Evolutionary conservation across 2,329 filamentous ascomycete genomes (phyloP).

Genomic region (Paramyrothecium roridum): DNA sequence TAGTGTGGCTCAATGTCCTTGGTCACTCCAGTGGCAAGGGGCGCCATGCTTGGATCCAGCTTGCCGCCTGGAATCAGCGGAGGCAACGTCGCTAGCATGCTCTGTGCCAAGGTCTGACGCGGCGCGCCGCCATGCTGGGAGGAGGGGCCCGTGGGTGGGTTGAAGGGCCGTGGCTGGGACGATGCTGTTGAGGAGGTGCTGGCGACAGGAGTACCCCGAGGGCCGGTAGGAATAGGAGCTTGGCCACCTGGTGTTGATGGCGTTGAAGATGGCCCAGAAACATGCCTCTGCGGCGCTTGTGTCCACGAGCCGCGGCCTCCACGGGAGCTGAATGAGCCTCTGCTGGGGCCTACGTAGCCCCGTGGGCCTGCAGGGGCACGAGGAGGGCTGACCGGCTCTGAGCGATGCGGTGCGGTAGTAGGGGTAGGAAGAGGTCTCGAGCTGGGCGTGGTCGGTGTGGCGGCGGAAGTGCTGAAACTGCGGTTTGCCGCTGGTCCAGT

Average conservation of each 20-base stretch:
- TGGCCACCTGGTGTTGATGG: constrained; percentile 38
- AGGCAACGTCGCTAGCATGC: constrained; percentile 47
- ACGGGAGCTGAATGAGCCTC: constrained; percentile 42
- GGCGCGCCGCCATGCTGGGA: constrained; percentile 31
- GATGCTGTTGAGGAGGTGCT: constrained; percentile 34
- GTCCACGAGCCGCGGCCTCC: constrained; percentile 45
- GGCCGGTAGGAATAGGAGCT: constrained; percentile 45
- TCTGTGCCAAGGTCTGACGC: constrained; percentile 48
- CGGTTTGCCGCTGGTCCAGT: constrained; percentile 37
- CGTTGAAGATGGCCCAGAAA: constrained; percentile 29
- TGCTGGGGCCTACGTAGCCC: constrained; percentile 44
- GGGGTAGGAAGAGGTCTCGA: constrained; percentile 29
- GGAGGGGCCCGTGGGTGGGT: constrained; percentile 55
- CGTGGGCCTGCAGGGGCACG: constrained; percentile 52
- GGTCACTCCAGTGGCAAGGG: constrained; percentile 43
- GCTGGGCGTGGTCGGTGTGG: constrained; percentile 22
- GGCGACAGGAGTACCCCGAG: constrained; percentile 31
- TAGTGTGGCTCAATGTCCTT: constrained; percentile 54
- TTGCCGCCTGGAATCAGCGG: constrained; percentile 53
- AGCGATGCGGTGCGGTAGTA: constrained; percentile 25
- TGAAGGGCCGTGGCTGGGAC: constrained; percentile 45
- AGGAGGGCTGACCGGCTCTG: constrained; percentile 42
- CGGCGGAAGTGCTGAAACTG: constrained; percentile 33
- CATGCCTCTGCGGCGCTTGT: constrained; percentile 26
- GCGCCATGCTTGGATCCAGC: constrained; percentile 42